Conservation (phyloP, 805 yeast species). For the Metschnikowia bowlesiae region DNA sequence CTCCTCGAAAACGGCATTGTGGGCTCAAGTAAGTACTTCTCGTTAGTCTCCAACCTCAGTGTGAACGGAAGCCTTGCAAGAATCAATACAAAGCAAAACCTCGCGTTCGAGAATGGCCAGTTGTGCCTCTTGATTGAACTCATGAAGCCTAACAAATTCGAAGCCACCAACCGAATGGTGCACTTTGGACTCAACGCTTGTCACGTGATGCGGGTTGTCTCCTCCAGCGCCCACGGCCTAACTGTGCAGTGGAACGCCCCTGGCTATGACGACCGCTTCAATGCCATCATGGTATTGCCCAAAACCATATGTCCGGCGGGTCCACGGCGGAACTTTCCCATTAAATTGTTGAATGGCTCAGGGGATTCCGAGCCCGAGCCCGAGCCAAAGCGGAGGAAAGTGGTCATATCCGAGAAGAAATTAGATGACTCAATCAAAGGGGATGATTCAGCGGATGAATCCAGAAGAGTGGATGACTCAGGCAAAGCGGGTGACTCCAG, state of each 20-base stretch:
- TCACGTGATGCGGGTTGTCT: slow-evolving; percentile 10
- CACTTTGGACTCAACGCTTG: slow-evolving; percentile 21
- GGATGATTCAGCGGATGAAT: too few species aligned
- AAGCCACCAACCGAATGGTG: slow-evolving; percentile 17
- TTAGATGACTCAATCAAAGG: too few species aligned
- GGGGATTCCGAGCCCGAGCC: too few species aligned
- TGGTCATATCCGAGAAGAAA: too few species aligned
- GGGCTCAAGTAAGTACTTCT: slow-evolving; percentile 29
- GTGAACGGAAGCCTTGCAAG: slow-evolving; percentile 10
- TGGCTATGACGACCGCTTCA: slow-evolving; percentile 11
- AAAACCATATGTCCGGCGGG: background rate
- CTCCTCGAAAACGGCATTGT: slow-evolving; percentile 11
- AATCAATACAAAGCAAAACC: background rate
- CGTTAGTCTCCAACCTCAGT: slow-evolving; percentile 11
- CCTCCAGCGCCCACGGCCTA: background rate
- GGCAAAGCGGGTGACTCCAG: background rate
- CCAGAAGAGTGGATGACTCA: too few species aligned
- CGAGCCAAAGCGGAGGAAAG: background rate
- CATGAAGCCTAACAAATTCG: slow-evolving; percentile 24
- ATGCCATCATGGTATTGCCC: slow-evolving; percentile 10
- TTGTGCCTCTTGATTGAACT: slow-evolving; percentile 21
- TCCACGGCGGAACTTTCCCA: background rate
- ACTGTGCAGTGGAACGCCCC: slow-evolving; percentile 5
- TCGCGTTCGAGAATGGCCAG: background rate
- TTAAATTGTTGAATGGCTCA: too few species aligned